Evolutionary conservation across 441 rosid genomes (phyloP).

Genomic region (Pelargonium cotyledonis): DNA sequence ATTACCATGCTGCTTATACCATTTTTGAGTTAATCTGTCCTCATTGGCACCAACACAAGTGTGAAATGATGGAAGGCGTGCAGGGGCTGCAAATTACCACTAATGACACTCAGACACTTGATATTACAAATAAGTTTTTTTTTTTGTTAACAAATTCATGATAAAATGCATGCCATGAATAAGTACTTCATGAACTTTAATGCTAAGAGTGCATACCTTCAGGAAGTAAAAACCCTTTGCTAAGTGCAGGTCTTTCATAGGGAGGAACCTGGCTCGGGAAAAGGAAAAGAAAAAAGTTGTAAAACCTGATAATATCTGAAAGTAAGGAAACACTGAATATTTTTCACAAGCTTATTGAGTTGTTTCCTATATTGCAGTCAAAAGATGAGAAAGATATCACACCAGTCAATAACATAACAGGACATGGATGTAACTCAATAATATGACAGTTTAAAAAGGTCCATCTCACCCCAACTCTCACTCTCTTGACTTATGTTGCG

Average conservation of each 20-base stretch:
- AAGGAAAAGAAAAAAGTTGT: neutral
- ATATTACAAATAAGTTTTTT: too few relatives aligned
- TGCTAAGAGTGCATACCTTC: conserved; percentile 47
- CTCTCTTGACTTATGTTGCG: too few relatives aligned
- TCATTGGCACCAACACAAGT: conserved; percentile 89
- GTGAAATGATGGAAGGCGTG: conserved; percentile 91
- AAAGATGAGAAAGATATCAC: neutral
- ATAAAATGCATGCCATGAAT: too few relatives aligned
- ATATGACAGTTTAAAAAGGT: too few relatives aligned
- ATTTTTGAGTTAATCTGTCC: conserved; percentile 75
- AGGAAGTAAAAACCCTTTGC: conserved; percentile 87
- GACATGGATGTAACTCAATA: too few relatives aligned
- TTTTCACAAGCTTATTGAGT: neutral
- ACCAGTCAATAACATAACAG: too few relatives aligned
- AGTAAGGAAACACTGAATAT: neutral
- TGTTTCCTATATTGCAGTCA: neutral
- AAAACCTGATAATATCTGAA: neutral
- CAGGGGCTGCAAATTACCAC: conserved; percentile 63
- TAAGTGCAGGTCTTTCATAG: conserved; percentile 91
- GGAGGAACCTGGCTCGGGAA: conserved; percentile 70
- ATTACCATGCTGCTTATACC: conserved; percentile 90
- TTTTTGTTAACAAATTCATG: too few relatives aligned
- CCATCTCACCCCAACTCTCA: too few relatives aligned
- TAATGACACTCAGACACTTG: neutral
- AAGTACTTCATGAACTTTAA: conserved; percentile 2